Evolutionary conservation across 2,329 filamentous ascomycete genomes (phyloP).

Genomic region (Aureobasidium sp.): DNA sequence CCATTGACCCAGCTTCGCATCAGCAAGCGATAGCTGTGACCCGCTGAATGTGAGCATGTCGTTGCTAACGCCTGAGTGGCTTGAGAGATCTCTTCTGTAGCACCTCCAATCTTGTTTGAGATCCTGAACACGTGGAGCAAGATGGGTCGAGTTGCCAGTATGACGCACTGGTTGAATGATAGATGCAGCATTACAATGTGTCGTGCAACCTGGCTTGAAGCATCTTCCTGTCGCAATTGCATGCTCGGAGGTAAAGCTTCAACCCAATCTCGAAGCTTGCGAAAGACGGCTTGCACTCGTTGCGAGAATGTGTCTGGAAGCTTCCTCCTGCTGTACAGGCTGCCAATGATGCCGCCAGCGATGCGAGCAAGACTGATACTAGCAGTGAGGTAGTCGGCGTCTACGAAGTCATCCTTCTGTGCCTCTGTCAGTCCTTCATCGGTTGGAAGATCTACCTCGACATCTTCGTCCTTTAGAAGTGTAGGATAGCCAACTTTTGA

Average conservation of each 20-base stretch:
- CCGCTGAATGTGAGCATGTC: slow-evolving; percentile 40
- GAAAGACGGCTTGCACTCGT: slow-evolving; percentile 32
- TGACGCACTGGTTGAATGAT: slow-evolving; percentile 28
- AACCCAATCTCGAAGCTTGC: slow-evolving; percentile 33
- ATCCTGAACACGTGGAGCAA: slow-evolving; percentile 29
- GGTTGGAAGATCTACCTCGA: slow-evolving; percentile 39
- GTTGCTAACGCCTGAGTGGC: slow-evolving; percentile 14
- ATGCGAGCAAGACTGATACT: slow-evolving; percentile 35
- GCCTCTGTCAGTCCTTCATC: slow-evolving; percentile 26
- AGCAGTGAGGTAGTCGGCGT: slow-evolving; percentile 32
- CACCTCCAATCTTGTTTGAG: slow-evolving; percentile 16
- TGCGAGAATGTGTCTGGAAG: slow-evolving; percentile 28
- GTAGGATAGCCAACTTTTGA: slow-evolving; percentile 29
- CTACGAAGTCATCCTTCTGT: slow-evolving; percentile 28
- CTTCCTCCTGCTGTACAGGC: slow-evolving; percentile 20
- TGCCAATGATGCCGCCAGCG: slow-evolving; percentile 23
- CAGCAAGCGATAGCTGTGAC: slow-evolving; percentile 38
- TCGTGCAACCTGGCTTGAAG: slow-evolving; percentile 19
- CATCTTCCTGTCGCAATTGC: slow-evolving; percentile 26
- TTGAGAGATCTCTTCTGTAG: slow-evolving; percentile 16
- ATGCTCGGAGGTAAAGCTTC: slow-evolving; percentile 29
- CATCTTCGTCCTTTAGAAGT: slow-evolving; percentile 27
- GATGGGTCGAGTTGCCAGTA: slow-evolving; percentile 29
- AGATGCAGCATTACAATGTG: slow-evolving; percentile 32
- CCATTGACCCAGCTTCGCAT: slow-evolving; percentile 43